Percentiles rank a stretch among this genome's conserved stretches.
Conservation (phyloP, 306 rosid species). For the Corylus heterophylla region DNA sequence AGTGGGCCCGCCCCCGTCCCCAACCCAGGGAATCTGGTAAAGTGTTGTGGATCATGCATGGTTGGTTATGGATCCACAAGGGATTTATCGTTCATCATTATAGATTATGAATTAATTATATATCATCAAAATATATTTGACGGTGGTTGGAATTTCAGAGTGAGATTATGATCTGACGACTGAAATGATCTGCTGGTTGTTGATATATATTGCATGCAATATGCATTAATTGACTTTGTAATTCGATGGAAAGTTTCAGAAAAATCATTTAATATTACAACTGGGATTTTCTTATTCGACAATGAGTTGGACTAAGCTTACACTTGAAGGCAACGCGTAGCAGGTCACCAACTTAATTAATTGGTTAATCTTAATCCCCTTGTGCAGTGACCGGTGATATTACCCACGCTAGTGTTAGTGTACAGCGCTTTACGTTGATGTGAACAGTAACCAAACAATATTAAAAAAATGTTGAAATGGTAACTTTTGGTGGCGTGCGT, state of each 20-base stretch:
- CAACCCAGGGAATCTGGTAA: neutral
- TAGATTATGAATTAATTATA: neutral
- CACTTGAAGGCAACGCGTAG: neutral
- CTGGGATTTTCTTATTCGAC: conserved; percentile 7
- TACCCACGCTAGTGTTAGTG: too few relatives aligned
- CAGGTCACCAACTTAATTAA: too few relatives aligned
- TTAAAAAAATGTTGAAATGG: too few relatives aligned
- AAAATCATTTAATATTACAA: neutral
- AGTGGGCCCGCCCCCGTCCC: neutral
- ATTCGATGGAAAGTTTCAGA: neutral
- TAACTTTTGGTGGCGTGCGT: too few relatives aligned
- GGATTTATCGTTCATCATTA: neutral
- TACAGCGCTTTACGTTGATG: too few relatives aligned
- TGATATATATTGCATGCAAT: too few relatives aligned
- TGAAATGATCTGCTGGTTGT: neutral
- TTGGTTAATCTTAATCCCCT: too few relatives aligned
- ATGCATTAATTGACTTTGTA: neutral
- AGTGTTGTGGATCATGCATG: too few relatives aligned
- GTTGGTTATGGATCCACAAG: neutral
- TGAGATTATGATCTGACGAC: neutral
- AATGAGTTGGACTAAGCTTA: neutral
- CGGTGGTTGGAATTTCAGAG: conserved; percentile 14
- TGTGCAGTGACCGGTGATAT: too few relatives aligned
- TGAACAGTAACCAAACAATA: too few relatives aligned
- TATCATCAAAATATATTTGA: too few relatives aligned